Conservation (phyloP, 192 early-diverging fungal genomes). For the Spizellomyces punctatus region DNA sequence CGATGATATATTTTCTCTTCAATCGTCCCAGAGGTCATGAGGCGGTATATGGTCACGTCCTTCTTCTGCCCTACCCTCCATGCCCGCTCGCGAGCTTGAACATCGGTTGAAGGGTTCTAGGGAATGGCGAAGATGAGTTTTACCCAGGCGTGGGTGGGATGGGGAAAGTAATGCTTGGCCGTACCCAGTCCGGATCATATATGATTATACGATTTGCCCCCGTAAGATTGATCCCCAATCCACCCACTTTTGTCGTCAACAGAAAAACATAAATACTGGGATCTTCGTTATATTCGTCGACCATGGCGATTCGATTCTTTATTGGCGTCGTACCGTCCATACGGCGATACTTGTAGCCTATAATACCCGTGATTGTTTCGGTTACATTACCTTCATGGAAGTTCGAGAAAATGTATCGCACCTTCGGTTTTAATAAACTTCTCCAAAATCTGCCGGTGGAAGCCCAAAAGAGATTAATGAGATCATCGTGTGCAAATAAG, state of each 20-base stretch:
- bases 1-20: conserved; percentile 97
- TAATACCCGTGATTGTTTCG: neutral
- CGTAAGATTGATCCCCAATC: conserved; percentile 92
- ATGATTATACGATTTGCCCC: conserved; percentile 93
- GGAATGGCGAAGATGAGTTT: neutral
- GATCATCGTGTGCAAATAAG: too few relatives aligned
- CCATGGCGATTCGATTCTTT: conserved; percentile 76
- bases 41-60: conserved; percentile 87
- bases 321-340: conserved; percentile 97
- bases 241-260: conserved; percentile 97
- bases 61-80: conserved; percentile 92
- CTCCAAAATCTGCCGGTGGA: conserved; percentile 67
- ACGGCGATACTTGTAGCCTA: conserved; percentile 69
- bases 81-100: conserved; percentile 93
- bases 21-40: conserved; percentile 93
- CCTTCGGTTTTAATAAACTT: conserved; percentile 57
- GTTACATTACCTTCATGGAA: too few relatives aligned
- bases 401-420: neutral
- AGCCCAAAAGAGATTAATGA: too few relatives aligned
- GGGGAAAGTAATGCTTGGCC: neutral
- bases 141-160: neutral
- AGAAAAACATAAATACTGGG: conserved; percentile 81
- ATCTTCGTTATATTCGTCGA: conserved; percentile 85
- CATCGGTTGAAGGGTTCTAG: conserved; percentile 89
- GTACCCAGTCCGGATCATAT: conserved; percentile 94